These are phyloP conservation scores for Prunus mongolica DNA, from an alignment of 306 rosid genomes.

Conservation along the genomic window DNA sequence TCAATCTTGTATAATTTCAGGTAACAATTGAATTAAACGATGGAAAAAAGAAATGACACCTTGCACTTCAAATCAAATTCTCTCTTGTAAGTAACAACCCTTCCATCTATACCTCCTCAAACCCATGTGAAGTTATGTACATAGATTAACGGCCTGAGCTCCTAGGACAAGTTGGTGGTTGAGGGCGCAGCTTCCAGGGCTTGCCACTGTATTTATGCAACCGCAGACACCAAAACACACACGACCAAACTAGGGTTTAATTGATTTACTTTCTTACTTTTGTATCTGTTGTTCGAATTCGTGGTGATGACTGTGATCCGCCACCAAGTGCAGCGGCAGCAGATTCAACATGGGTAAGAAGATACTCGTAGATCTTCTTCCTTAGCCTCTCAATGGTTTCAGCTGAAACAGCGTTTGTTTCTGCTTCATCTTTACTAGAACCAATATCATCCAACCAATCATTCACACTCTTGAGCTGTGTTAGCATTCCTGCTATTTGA, in stretches of 20 bases:
- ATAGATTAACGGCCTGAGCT: slow-evolving; percentile 28
- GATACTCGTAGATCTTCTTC: slow-evolving; percentile 87
- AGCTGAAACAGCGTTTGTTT: slow-evolving; percentile 40
- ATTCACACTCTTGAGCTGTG: slow-evolving; percentile 87
- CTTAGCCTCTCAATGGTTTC: slow-evolving; percentile 71
- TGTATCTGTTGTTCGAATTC: slow-evolving; percentile 37
- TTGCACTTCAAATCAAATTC: slow-evolving; percentile 7
- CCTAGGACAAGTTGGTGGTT: slow-evolving; percentile 40
- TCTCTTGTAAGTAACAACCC: slow-evolving; percentile 23
- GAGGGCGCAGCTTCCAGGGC: slow-evolving; percentile 22
- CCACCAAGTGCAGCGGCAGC: slow-evolving; percentile 91
- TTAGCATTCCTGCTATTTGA: slow-evolving; percentile 86
- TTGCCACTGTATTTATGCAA: slow-evolving; percentile 15
- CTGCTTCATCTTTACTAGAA: slow-evolving; percentile 43
- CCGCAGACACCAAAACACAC: slow-evolving; percentile 14
- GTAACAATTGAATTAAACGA: slow-evolving; percentile 32
- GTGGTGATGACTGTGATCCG: slow-evolving; percentile 51
- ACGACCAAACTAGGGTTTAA: slow-evolving; percentile 14
- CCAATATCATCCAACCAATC: slow-evolving; percentile 84
- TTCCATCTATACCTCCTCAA: slow-evolving; percentile 51
- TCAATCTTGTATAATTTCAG: slow-evolving; percentile 26
- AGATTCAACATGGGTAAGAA: slow-evolving; percentile 89
- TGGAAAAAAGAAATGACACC: slow-evolving; percentile 6
- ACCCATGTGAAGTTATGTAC: slow-evolving; percentile 46
- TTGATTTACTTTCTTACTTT: slow-evolving; percentile 56